A percentile compares a stretch with the other conserved stretches of the same genome.
Evolutionary conservation across 2,329 filamentous ascomycete species (phyloP).

Genomic region (Nemania diffusa): DNA sequence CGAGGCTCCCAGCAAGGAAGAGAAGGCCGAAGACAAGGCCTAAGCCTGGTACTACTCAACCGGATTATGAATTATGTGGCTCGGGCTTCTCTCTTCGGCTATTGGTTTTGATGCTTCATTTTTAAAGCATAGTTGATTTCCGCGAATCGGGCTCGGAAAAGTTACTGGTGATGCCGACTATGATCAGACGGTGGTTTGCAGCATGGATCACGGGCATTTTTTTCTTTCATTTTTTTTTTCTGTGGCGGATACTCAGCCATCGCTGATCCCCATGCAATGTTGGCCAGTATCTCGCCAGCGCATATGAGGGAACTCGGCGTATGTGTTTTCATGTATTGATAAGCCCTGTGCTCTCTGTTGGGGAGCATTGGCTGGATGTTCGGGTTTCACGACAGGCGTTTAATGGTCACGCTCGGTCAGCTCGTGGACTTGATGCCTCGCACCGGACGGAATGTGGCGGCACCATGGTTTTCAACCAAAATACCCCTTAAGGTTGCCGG

Average conservation of each 20-base stretch:
- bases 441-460: conserved; percentile 50
- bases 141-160: conserved; percentile 49
- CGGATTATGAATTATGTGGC: conserved; percentile 29
- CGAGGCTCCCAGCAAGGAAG: conserved; percentile 61
- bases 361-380: conserved; percentile 44
- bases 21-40: conserved; percentile 64
- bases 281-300: conserved; percentile 37
- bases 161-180: conserved; percentile 46
- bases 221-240: conserved; percentile 36
- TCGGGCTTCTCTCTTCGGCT: conserved; percentile 25
- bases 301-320: conserved; percentile 40
- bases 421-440: conserved; percentile 46
- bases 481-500: conserved; percentile 49
- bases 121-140: conserved; percentile 40
- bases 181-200: conserved; percentile 37
- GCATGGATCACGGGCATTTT: conserved; percentile 50
- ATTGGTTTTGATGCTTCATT: conserved; percentile 35
- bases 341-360: conserved; percentile 48
- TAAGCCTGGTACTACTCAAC: conserved; percentile 47
- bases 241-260: conserved; percentile 33
- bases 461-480: conserved; percentile 51
- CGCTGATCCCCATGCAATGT: conserved; percentile 30
- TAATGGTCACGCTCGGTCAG: conserved; percentile 49
- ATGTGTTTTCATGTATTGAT: conserved; percentile 50
- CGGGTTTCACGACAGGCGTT: conserved; percentile 50